Evolutionary conservation across 2,329 filamentous ascomycete genomes (phyloP).

Genomic region (Colletotrichum zoysiae): DNA sequence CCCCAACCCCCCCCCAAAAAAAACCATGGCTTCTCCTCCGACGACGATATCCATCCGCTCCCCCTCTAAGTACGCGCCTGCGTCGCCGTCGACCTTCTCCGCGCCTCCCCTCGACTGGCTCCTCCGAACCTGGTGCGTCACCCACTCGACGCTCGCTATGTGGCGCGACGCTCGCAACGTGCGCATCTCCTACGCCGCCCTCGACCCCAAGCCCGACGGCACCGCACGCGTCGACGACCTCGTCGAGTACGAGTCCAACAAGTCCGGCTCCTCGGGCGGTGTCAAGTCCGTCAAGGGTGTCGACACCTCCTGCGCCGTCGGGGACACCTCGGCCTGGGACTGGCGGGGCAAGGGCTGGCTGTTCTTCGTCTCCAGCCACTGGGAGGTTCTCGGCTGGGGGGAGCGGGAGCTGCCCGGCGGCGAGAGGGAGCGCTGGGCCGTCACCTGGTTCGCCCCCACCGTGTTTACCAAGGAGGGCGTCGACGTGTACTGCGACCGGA

Average conservation of each 20-base stretch:
- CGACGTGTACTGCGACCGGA: slow-evolving; percentile 79
- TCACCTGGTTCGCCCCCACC: slow-evolving; percentile 88
- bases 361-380: slow-evolving; percentile 78
- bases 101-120: slow-evolving; percentile 71
- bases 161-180: slow-evolving; percentile 86
- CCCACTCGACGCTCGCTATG: slow-evolving; percentile 82
- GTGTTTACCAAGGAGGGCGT: slow-evolving; percentile 86
- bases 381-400: slow-evolving; percentile 86
- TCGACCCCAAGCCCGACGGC: slow-evolving; percentile 57
- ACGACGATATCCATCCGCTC: slow-evolving; percentile 42
- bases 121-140: slow-evolving; percentile 77
- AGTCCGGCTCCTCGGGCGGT: slow-evolving; percentile 50
- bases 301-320: slow-evolving; percentile 61
- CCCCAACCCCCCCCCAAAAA: not conserved
- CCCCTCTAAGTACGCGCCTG: slow-evolving; percentile 63
- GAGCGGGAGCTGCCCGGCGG: slow-evolving; percentile 59
- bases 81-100: slow-evolving; percentile 47
- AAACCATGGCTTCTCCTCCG: slow-evolving; percentile 36
- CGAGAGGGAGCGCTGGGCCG: slow-evolving; percentile 73
- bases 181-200: slow-evolving; percentile 77
- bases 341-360: slow-evolving; percentile 86
- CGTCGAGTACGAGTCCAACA: slow-evolving; percentile 75
- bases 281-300: slow-evolving; percentile 74
- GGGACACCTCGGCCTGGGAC: slow-evolving; percentile 67
- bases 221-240: slow-evolving; percentile 73